Evolutionary conservation across 352 stramenopile genomes (phyloP), one percentile per base, ranked within the genome.

Genomic region (Aphanomyces invadans): DNA sequence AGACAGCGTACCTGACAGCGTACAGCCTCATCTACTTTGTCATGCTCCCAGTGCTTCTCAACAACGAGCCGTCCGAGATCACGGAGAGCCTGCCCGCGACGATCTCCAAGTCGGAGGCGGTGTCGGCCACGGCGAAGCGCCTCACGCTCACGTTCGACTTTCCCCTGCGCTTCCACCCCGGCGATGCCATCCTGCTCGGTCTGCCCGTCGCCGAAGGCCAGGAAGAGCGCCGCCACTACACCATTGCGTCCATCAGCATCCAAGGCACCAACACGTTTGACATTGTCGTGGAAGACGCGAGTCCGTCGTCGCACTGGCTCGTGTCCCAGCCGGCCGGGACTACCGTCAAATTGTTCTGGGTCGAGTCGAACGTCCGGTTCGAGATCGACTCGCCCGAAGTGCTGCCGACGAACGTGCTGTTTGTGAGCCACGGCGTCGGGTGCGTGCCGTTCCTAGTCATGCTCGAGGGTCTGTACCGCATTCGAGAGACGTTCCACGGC

Each of bases 341-440:
- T 2, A 38, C 26, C 9, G 23, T 64, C 25, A 64, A 64, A 9
- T 15, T 64, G 7, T 64, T 52, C 32, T 64, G 56, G 56, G 52
- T 64, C 28, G 38, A 64, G 11, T 23, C 56, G 11, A 38, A 38
- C 23, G 56, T 64, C 5, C 56, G 38, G 19, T 64, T 64, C n/a
- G 56, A 64, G 33, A 64, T 33, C 15, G 56, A 64, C 36, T 49
- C 56, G 26, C 57, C 57, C 45, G 57, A 65, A 23, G 1, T n/a
- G 3, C 23, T 65, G 28, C 57, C 57, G 1, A 28, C 44, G 17
- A 51, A 65, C 11, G 15, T 65, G 5, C 12, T 65, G 4, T 53
- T 65, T 28, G 25, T 65, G 42, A 65, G 57, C 29, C 3, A 65
- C 25, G 57, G 57, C 23, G 26, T 52, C 5, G 28, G 15, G 23